phyloP scores from a whole-genome alignment of 495 filamentous ascomycete genomes.

The Tuber magnatum region DNA sequence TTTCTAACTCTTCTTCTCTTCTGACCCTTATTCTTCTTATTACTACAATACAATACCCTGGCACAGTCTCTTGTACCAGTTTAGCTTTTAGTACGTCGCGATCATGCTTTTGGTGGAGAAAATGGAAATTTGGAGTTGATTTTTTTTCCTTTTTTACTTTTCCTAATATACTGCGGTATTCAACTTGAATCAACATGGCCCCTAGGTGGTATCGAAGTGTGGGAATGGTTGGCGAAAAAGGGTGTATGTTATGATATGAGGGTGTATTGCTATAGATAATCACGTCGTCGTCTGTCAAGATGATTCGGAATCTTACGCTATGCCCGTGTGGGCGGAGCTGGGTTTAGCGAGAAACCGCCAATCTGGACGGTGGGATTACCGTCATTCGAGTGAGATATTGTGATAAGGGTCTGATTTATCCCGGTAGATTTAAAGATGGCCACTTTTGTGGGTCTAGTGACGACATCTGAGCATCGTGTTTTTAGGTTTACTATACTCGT shows the following conservation, averaged over 20 bases:
- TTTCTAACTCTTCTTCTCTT: conserved; percentile 2
- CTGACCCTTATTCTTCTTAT: not conserved
- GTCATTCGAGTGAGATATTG: not conserved
- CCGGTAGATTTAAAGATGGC: not conserved
- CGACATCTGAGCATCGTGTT: conserved; percentile 16
- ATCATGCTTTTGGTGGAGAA: not conserved
- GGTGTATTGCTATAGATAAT: not conserved
- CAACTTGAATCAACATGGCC: not conserved
- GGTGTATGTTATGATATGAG: not conserved
- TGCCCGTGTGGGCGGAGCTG: not conserved
- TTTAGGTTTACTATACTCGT: not conserved
- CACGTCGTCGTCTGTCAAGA: not conserved
- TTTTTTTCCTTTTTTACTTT: not conserved
- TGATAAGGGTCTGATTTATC: not conserved
- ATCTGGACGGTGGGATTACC: not conserved
- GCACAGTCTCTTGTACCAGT: not conserved
- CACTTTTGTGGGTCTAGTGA: conserved; percentile 11
- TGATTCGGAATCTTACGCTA: not conserved
- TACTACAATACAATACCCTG: conserved; percentile 3
- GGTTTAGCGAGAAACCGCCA: not conserved
- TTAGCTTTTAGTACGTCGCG: not conserved
- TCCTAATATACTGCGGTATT: not conserved
- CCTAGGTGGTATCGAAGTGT: not conserved
- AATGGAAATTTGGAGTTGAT: not conserved
- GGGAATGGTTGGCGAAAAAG: not conserved